These are phyloP conservation scores for Rhazya stricta DNA, from an alignment of 257 asterid species.

Conservation along the genomic window DNA sequence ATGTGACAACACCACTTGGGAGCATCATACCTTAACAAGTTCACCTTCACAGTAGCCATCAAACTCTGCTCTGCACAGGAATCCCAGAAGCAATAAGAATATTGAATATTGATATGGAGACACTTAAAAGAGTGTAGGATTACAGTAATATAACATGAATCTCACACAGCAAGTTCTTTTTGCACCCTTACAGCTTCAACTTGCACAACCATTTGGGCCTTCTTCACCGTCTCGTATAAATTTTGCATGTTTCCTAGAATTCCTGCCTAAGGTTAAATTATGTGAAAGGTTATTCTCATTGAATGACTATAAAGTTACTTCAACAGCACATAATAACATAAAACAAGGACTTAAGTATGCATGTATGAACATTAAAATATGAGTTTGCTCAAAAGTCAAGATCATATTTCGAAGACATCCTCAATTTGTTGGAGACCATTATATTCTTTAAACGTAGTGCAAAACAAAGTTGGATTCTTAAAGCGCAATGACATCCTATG, in stretches of 20 bases:
- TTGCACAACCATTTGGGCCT: conserved; percentile 97
- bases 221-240: conserved; percentile 88
- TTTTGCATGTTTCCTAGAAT: conserved; percentile 94
- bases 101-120: conserved; percentile 6
- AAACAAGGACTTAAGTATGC: background rate
- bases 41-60: conserved; percentile 95
- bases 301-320: background rate
- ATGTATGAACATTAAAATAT: background rate
- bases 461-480: background rate
- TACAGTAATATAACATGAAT: background rate
- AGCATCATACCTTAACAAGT: conserved; percentile 66
- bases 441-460: background rate
- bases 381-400: background rate
- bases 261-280: conserved; percentile 65
- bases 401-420: background rate
- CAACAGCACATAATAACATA: background rate
- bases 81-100: conserved; percentile 13
- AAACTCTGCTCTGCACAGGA: conserved; percentile 76
- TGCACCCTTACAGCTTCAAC: conserved; percentile 96
- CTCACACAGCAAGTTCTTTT: conserved; percentile 90
- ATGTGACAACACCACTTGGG: background rate
- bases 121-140: conserved; percentile 3
- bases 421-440: background rate
- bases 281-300: conserved; percentile 14
- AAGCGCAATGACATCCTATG: background rate